A percentile compares a stretch with the other conserved stretches of the same genome.
These are phyloP conservation scores for Agaricus sinodeliciosus DNA, from an alignment of 768 basidiomycete species.

Conservation along the genomic window DNA sequence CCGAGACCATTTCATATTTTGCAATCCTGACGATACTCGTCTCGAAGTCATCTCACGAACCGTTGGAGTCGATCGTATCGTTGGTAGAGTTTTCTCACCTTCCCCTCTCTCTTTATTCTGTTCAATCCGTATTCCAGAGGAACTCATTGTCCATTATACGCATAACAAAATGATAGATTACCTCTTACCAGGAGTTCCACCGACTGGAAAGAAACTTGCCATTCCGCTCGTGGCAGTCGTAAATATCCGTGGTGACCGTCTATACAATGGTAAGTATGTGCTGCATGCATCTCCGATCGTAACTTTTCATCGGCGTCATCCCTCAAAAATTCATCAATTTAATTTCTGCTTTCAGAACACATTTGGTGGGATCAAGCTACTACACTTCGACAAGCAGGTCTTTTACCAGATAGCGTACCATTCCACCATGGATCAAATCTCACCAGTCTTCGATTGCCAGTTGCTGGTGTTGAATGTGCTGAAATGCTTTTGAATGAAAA, in stretches of 20 bases:
- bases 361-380: slow-evolving; percentile 42
- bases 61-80: slow-evolving; percentile 41
- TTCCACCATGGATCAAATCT: slow-evolving; percentile 15
- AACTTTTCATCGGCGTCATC: neutral
- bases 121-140: slow-evolving; percentile 26
- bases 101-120: neutral
- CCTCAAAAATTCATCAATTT: neutral
- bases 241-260: slow-evolving; percentile 27
- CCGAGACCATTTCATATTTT: slow-evolving; percentile 50
- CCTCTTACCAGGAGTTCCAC: slow-evolving; percentile 47
- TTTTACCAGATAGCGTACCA: slow-evolving; percentile 28
- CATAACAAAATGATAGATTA: slow-evolving; percentile 39
- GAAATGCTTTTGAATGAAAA: slow-evolving; percentile 29
- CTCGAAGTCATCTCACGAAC: slow-evolving; percentile 45
- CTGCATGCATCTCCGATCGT: neutral
- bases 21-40: slow-evolving; percentile 40
- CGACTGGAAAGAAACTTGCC: slow-evolving; percentile 39
- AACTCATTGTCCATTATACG: slow-evolving; percentile 42
- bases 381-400: slow-evolving; percentile 27
- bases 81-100: slow-evolving; percentile 27
- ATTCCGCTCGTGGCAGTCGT: slow-evolving; percentile 54
- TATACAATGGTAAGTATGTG: slow-evolving; percentile 13
- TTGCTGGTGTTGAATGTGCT: slow-evolving; percentile 30
- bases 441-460: slow-evolving; percentile 26
- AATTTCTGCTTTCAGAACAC: slow-evolving; percentile 23